A percentile compares a stretch with the other conserved stretches of the same genome.
These are phyloP conservation scores for Aspergillus olivimuriae DNA, from an alignment of 495 filamentous ascomycete genomes.

Conservation along the genomic window DNA sequence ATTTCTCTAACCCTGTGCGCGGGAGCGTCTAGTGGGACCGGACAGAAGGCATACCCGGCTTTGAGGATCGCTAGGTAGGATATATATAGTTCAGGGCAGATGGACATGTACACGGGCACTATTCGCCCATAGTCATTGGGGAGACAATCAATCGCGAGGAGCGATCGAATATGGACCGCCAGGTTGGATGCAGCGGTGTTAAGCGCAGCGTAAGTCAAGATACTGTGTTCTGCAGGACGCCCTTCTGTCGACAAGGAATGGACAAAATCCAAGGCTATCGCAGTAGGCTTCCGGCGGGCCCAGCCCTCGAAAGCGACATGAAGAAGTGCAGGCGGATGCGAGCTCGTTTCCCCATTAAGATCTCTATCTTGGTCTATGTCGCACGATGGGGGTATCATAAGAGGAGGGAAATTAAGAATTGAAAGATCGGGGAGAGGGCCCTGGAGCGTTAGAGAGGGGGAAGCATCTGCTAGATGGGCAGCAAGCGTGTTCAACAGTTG, in stretches of 20 bases:
- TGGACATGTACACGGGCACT: conserved; percentile 64
- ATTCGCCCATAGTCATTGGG: conserved; percentile 26
- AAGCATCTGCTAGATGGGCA: conserved; percentile 8
- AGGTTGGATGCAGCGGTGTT: conserved; percentile 16
- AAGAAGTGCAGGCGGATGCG: conserved; percentile 11
- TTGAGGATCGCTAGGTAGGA: conserved; percentile 64
- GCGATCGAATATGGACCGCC: conserved; percentile 13
- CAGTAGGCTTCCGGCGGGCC: conserved; percentile 16
- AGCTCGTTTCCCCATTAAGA: not conserved
- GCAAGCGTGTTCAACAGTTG: conserved; percentile 15
- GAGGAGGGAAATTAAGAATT: conserved; percentile 18
- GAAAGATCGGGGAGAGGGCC: conserved; percentile 10
- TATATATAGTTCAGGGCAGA: conserved; percentile 64
- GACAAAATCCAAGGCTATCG: conserved; percentile 22
- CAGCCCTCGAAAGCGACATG: conserved; percentile 22
- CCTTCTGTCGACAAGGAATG: conserved; percentile 15
- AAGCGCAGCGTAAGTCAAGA: conserved; percentile 19
- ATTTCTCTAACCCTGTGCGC: conserved; percentile 65
- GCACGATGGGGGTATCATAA: conserved; percentile 15
- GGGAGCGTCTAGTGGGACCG: conserved; percentile 65
- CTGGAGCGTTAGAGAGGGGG: not conserved
- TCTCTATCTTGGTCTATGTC: conserved; percentile 1
- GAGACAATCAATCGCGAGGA: conserved; percentile 2
- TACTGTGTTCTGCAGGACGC: conserved; percentile 13
- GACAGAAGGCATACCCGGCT: conserved; percentile 70